A percentile compares a stretch with the other conserved stretches of the same genome.
Evolutionary conservation across 23 red algal species (phyloP).

Genomic region (Agarophyton chilense): DNA sequence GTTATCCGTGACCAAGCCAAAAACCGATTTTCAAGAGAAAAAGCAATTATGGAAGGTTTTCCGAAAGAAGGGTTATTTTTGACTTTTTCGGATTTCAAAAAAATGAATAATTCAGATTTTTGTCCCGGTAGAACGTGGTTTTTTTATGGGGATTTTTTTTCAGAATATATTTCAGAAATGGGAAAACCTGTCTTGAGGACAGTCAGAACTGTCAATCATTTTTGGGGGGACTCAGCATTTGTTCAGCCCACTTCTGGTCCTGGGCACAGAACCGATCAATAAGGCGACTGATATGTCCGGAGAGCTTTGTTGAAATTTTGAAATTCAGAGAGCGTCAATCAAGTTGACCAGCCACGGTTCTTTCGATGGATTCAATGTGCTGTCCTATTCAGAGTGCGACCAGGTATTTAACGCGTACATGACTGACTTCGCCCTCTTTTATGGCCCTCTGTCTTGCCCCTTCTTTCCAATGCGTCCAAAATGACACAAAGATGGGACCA

Average conservation of each 20-base stretch:
- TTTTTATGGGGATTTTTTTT: no score
- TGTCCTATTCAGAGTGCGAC: neutral
- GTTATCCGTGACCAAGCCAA: neutral
- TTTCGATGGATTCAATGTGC: neutral
- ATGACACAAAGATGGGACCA: neutral
- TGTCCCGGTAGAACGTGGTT: no score
- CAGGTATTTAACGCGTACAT: neutral
- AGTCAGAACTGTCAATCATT: neutral
- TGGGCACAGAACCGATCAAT: neutral
- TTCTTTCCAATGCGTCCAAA: neutral
- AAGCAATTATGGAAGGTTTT: no score
- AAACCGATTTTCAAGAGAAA: neutral
- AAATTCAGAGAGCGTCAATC: neutral
- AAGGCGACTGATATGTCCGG: neutral
- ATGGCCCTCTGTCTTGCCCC: neutral
- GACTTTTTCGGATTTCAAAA: no score
- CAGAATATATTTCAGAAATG: no score
- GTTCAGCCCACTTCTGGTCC: neutral
- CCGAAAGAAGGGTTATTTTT: no score
- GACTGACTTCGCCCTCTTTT: neutral
- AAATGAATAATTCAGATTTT: no score
- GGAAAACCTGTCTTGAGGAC: no score
- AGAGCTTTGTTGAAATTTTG: neutral
- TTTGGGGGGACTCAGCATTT: neutral
- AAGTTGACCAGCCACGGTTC: neutral